These are phyloP conservation scores for Thozetella sp. DNA, from an alignment of 495 filamentous ascomycete species.

Conservation along the genomic window DNA sequence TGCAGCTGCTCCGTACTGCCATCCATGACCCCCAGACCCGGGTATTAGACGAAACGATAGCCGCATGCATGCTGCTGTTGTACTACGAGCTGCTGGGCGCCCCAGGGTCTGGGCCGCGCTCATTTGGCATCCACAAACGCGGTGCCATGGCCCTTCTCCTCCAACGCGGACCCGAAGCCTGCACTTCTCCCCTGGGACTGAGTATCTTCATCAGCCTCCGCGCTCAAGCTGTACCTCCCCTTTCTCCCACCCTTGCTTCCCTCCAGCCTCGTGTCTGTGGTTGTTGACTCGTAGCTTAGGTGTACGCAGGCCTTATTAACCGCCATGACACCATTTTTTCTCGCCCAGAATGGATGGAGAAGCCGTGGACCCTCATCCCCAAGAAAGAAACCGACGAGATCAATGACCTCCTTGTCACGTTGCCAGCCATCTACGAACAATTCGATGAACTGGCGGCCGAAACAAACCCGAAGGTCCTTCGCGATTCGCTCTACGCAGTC, in stretches of 20 bases:
- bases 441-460: neutral
- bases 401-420: neutral
- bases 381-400: neutral
- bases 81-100: neutral
- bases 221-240: neutral
- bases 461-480: neutral
- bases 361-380: neutral
- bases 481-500: neutral
- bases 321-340: neutral
- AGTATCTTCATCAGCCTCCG: neutral
- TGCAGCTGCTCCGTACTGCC: neutral
- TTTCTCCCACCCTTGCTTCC: too few relatives aligned
- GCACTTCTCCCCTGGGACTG: neutral
- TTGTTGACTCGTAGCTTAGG: neutral
- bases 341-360: neutral
- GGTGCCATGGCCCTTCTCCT: neutral
- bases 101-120: neutral
- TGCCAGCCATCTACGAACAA: neutral
- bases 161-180: neutral
- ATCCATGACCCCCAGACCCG: neutral
- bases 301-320: neutral
- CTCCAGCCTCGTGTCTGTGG: too few relatives aligned
- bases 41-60: slow-evolving; percentile 1
- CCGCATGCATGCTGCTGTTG: neutral
- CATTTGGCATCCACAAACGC: neutral